Evolutionary conservation across 192 early-diverging fungal species (phyloP).

Genomic region (Gaertneriomyces sp.): DNA sequence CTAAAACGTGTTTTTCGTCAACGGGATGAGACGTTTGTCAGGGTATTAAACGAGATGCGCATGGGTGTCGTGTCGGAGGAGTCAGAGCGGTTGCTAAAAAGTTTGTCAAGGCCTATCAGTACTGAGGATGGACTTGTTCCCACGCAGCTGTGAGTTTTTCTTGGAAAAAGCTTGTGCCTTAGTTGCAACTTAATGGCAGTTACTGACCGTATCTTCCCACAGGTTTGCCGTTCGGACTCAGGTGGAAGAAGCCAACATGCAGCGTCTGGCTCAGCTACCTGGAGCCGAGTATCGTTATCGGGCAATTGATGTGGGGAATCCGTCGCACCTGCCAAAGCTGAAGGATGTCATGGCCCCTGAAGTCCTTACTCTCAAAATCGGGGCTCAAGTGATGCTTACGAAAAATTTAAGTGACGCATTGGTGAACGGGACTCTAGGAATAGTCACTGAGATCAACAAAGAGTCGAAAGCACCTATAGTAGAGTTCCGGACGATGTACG

Average conservation of each 20-base stretch:
- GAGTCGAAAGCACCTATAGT: conserved; percentile 26
- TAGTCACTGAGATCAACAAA: conserved; percentile 34
- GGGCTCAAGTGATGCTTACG: conserved; percentile 84
- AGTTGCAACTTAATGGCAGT: background rate
- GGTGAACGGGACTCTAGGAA: conserved; percentile 46
- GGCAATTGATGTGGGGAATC: background rate
- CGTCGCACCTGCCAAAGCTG: conserved; percentile 30
- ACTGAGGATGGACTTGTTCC: conserved; percentile 51
- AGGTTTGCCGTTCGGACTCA: conserved; percentile 72
- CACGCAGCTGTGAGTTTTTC: conserved; percentile 36
- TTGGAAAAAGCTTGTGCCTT: background rate
- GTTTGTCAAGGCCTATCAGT: conserved; percentile 37
- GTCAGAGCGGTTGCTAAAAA: conserved; percentile 47
- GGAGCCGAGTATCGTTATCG: conserved; percentile 38
- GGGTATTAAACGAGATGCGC: conserved; percentile 84
- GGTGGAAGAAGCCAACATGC: conserved; percentile 65
- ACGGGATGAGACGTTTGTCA: conserved; percentile 72
- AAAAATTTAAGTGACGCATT: conserved; percentile 42
- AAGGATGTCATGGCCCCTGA: conserved; percentile 58
- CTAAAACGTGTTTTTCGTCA: conserved; percentile 82
- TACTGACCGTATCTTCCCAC: conserved; percentile 37
- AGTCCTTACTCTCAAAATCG: conserved; percentile 62
- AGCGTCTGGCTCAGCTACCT: conserved; percentile 47
- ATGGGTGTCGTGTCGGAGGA: conserved; percentile 61
- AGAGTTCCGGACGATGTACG: conserved; percentile 18